Percentiles rank a stretch among this genome's conserved stretches.
phyloP scores from a whole-genome alignment of 352 stramenopile genomes.

The Globisporangium abappressorium region DNA sequence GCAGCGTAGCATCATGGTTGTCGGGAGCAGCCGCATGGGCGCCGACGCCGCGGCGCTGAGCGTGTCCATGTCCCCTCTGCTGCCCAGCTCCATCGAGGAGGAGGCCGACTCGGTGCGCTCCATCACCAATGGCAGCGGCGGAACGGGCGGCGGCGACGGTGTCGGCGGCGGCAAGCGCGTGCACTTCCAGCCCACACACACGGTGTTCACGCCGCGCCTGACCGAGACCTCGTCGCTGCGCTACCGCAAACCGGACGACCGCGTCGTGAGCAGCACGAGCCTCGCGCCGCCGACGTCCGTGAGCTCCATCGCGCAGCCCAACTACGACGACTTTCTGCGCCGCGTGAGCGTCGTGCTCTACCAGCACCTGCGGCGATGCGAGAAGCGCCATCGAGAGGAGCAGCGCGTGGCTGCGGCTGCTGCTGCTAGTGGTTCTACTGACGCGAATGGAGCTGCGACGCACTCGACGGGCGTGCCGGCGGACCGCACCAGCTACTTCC shows the following conservation, averaged over 20 bases:
- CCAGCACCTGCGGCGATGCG: slow-evolving; percentile 85
- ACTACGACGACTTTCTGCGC: slow-evolving; percentile 89
- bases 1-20: slow-evolving; percentile 28
- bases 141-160: too few relatives aligned
- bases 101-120: slow-evolving; percentile 22
- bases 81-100: slow-evolving; percentile 78
- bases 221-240: slow-evolving; percentile 62
- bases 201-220: slow-evolving; percentile 78
- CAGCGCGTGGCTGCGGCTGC: slow-evolving; percentile 24
- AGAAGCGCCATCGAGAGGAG: slow-evolving; percentile 76
- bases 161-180: slow-evolving; percentile 43
- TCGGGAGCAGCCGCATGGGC: slow-evolving; percentile 33
- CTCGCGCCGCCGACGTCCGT: slow-evolving; percentile 68
- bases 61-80: slow-evolving; percentile 73
- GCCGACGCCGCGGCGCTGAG: slow-evolving; percentile 48
- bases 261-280: slow-evolving; percentile 54
- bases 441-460: not conserved
- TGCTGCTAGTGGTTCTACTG: not conserved
- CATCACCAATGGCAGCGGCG: not conserved
- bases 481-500: slow-evolving; percentile 17
- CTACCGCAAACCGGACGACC: slow-evolving; percentile 80
- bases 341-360: slow-evolving; percentile 89
- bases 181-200: slow-evolving; percentile 85
- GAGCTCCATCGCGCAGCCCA: slow-evolving; percentile 84
- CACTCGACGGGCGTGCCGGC: not conserved